Evolutionary conservation across 1,284 basidiomycete genomes (phyloP).

Genomic region (Ustanciosporium gigantosporum): DNA sequence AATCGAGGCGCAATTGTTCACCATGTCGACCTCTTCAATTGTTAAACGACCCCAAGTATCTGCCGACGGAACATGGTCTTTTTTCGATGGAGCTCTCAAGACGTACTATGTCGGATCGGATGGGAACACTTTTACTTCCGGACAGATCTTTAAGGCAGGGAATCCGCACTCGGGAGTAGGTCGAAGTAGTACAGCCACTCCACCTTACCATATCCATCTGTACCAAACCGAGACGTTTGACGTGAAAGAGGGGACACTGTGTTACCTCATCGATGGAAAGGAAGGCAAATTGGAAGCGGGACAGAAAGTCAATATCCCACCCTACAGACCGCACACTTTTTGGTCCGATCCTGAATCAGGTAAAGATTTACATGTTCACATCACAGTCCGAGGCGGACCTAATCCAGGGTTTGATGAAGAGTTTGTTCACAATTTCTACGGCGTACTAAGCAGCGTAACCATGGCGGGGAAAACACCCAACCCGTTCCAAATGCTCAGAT

Average conservation of each 20-base stretch:
- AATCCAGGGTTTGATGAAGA: constrained; percentile 59
- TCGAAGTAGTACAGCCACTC: constrained; percentile 50
- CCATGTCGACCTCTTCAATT: constrained; percentile 4
- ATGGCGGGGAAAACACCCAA: constrained; percentile 44
- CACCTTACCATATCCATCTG: constrained; percentile 58
- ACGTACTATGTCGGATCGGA: constrained; percentile 23
- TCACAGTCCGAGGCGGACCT: constrained; percentile 55
- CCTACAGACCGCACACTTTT: constrained; percentile 58
- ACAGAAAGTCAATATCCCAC: constrained; percentile 51
- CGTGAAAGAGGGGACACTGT: constrained; percentile 52
- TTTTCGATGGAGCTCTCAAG: constrained; percentile 41
- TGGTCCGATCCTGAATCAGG: constrained; percentile 51
- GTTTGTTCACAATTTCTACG: constrained; percentile 59
- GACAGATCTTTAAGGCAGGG: constrained; percentile 55
- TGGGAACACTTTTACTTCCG: constrained; percentile 36
- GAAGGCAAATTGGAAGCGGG: constrained; percentile 52
- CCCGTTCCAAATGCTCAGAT: constrained; percentile 58
- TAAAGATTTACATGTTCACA: constrained; percentile 56
- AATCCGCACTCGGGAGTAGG: constrained; percentile 52
- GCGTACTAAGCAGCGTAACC: constrained; percentile 48
- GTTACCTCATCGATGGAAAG: constrained; percentile 59
- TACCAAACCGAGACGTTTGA: constrained; percentile 58
- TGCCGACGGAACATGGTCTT: constrained; percentile 36
- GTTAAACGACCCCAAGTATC: constrained; percentile 34
- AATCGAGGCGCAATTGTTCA: too few species aligned